These are phyloP conservation scores for Pichia insulana DNA, from an alignment of 805 yeast genomes.

Conservation along the genomic window DNA sequence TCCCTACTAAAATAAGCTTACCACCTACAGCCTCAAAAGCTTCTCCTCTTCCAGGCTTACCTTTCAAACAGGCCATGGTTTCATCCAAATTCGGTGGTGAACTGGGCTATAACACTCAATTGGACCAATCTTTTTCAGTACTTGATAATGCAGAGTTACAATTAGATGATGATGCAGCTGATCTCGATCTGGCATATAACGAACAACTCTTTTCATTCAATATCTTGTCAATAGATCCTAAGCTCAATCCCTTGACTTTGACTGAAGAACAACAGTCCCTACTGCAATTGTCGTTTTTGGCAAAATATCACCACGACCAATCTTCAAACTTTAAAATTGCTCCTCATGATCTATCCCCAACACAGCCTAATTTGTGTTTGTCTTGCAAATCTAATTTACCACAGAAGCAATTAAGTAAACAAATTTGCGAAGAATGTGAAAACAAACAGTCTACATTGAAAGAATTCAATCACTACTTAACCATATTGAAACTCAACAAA, in stretches of 20 bases:
- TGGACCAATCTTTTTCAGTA: slow-evolving; percentile 13
- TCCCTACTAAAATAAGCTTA: slow-evolving; percentile 6
- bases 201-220: slow-evolving; percentile 16
- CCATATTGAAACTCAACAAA: slow-evolving; percentile 19
- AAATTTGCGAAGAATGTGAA: slow-evolving; percentile 21
- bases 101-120: slow-evolving; percentile 2
- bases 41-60: slow-evolving; percentile 4
- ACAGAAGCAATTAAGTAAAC: slow-evolving; percentile 10
- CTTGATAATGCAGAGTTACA: slow-evolving; percentile 13
- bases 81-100: slow-evolving; percentile 6
- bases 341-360: slow-evolving; percentile 11
- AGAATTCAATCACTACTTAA: slow-evolving; percentile 19
- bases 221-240: slow-evolving; percentile 19
- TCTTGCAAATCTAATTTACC: slow-evolving; percentile 10
- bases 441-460: slow-evolving; percentile 18
- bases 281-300: slow-evolving; percentile 14
- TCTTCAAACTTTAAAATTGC: slow-evolving; percentile 5
- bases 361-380: slow-evolving; percentile 11
- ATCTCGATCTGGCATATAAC: slow-evolving; percentile 12
- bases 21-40: not conserved
- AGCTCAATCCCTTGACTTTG: slow-evolving; percentile 15
- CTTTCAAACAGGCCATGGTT: slow-evolving; percentile 5
- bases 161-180: slow-evolving; percentile 11
- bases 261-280: slow-evolving; percentile 17
- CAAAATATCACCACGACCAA: slow-evolving; percentile 18